phyloP scores from a whole-genome alignment of 768 basidiomycete genomes.

The Pisolithus albus region DNA sequence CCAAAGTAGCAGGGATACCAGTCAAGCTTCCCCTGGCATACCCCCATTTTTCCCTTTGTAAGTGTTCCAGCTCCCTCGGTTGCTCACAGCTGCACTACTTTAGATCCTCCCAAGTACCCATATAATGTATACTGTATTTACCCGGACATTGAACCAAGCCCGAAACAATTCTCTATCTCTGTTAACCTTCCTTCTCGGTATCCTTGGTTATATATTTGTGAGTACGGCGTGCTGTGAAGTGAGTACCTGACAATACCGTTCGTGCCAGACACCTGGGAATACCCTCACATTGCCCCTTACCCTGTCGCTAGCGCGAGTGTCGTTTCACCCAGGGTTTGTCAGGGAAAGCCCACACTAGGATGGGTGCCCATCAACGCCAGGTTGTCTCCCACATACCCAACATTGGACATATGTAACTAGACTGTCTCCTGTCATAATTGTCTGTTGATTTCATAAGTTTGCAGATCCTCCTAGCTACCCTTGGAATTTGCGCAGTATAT shows the following conservation, averaged over 20 bases:
- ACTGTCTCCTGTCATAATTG: neutral
- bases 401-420: slow-evolving; percentile 31
- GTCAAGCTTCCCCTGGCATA: slow-evolving; percentile 8
- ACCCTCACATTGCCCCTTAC: slow-evolving; percentile 13
- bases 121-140: slow-evolving; percentile 33
- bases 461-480: slow-evolving; percentile 23
- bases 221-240: slow-evolving; percentile 4
- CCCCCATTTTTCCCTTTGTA: slow-evolving; percentile 29
- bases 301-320: slow-evolving; percentile 5
- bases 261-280: slow-evolving; percentile 16
- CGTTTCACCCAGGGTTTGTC: neutral
- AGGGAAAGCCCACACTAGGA: neutral
- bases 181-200: slow-evolving; percentile 18
- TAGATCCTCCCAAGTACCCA: slow-evolving; percentile 37
- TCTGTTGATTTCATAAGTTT: neutral
- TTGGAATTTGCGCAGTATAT: slow-evolving; percentile 19
- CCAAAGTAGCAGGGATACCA: neutral
- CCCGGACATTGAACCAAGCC: slow-evolving; percentile 8
- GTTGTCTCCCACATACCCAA: slow-evolving; percentile 13
- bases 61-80: slow-evolving; percentile 9
- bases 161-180: slow-evolving; percentile 2
- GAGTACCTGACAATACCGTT: neutral
- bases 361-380: slow-evolving; percentile 6
- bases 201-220: slow-evolving; percentile 35
- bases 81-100: neutral